phyloP scores from a whole-genome alignment of 2,329 filamentous ascomycete species.

The Penicillium nordicum region DNA sequence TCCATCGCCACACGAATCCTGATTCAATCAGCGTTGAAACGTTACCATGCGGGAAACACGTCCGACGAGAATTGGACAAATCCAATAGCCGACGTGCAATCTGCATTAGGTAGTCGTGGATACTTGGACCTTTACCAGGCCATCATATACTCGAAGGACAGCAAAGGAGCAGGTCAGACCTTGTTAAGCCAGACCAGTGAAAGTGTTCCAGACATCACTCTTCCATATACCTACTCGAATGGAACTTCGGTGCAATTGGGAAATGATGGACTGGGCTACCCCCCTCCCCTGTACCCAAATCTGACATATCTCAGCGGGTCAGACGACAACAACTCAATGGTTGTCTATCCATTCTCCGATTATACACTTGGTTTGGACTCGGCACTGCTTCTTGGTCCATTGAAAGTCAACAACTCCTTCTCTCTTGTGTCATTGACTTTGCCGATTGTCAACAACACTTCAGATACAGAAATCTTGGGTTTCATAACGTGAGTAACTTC shows the following conservation, averaged over 20 bases:
- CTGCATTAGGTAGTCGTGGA: conserved; percentile 61
- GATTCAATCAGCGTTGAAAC: conserved; percentile 51
- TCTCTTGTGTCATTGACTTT: conserved; percentile 78
- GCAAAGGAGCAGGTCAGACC: conserved; percentile 54
- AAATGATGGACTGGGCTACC: too few relatives aligned
- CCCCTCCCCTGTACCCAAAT: conserved; percentile 65
- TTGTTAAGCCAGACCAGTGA: conserved; percentile 64
- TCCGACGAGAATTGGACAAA: conserved; percentile 58
- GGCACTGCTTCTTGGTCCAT: conserved; percentile 72
- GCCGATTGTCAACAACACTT: conserved; percentile 68
- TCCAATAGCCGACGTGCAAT: conserved; percentile 64
- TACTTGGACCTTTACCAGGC: conserved; percentile 62
- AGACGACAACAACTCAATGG: conserved; percentile 27
- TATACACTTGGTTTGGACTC: conserved; percentile 44
- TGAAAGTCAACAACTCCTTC: conserved; percentile 67
- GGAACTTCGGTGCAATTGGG: conserved; percentile 37
- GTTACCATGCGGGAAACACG: conserved; percentile 53
- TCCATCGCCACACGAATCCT: conserved; percentile 65
- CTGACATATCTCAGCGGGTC: conserved; percentile 58
- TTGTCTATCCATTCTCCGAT: conserved; percentile 41
- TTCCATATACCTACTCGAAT: conserved; percentile 61
- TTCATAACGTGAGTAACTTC: conserved; percentile 76
- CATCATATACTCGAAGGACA: conserved; percentile 67
- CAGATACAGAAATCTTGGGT: conserved; percentile 64
- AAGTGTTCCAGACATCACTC: conserved; percentile 38